A percentile compares a stretch with the other conserved stretches of the same genome.
These are phyloP conservation scores for Macroventuria anomochaeta DNA, from an alignment of 2,329 filamentous ascomycete species.

Conservation along the genomic window DNA sequence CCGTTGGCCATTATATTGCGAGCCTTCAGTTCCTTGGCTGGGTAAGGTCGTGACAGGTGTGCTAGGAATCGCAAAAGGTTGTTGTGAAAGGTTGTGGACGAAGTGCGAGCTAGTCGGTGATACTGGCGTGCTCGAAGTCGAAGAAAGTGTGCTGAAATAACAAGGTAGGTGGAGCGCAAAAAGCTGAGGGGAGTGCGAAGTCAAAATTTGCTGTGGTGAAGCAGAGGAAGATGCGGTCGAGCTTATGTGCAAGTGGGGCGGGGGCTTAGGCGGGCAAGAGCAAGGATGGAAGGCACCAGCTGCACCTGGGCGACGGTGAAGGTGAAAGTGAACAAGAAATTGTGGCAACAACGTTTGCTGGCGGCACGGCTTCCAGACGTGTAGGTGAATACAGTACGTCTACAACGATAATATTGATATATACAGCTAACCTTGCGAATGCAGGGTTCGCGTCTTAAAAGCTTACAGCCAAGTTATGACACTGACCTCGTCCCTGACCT, in stretches of 20 bases:
- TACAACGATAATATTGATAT: no score
- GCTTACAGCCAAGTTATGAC: no score
- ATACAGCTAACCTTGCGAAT: no score
- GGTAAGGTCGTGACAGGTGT: background rate
- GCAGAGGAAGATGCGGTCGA: background rate
- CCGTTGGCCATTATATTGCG: background rate
- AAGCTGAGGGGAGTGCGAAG: background rate
- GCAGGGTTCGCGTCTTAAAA: no score
- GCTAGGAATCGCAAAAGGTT: background rate
- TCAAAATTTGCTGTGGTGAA: background rate
- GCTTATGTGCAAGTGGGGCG: background rate
- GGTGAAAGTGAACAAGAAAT: conserved; percentile 1
- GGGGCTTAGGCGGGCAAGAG: background rate
- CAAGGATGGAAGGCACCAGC: background rate
- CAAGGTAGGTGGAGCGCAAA: no score
- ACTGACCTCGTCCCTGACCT: no score
- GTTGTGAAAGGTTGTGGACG: background rate
- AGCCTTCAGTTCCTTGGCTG: background rate
- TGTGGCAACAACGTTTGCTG: background rate
- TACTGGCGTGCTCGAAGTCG: background rate
- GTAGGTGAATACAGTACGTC: no score
- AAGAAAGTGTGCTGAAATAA: background rate
- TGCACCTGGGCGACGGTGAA: background rate
- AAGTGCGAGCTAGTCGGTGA: background rate
- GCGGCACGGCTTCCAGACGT: no score